Base-by-base conservation (phyloP, 371 early-diverging fungal species). In the Mucor circinelloides region DNA sequence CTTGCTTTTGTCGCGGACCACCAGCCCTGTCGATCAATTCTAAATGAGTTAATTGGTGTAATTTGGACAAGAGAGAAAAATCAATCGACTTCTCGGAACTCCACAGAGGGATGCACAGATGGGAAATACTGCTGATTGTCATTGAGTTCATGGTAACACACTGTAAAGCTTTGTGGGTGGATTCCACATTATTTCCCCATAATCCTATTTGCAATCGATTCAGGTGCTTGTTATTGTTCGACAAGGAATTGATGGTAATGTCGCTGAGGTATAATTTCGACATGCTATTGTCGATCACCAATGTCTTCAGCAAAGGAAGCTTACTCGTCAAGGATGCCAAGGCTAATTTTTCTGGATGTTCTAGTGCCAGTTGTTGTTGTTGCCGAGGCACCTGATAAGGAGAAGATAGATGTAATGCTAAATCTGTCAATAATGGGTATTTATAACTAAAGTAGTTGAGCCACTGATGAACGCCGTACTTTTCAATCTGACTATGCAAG, bases 271-370 rank as follows among this genome's bases (percentile, higher is more conserved):
- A 65, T 13, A 30, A 13, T 48, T 46, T 65, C 6, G 46, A 58
- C 65, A 58, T 65, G 25, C 27, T 58, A n/a, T 42, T 44, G 44
- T 58, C 58, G 23, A 65, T 58, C 21, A 28, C 21, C 2, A 65
- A 9, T 15, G 6, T 19, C 46, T 58, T 46, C 17, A 65, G 34
- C 25, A 44, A 34, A 15, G 17, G 9, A 25, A 65, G 36, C 5
- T 44, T 58, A 10, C 58, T 32, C 6, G 36, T 32, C 15, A 57
- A 58, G 28, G 42, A 25, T 21, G 46, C 42, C 42, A 65, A 34
- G 19, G 44, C 58, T 10, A 1, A 25, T 38, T n/a, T 54, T 63
- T 54, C 28, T 23, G 19, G 19, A 31, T 32, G 19, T 52, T 52
- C 52, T 52, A 27, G 52, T 27, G 52, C 27, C 13, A 23, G 1